These are phyloP conservation scores for Diplogelasinospora grovesii DNA, from an alignment of 495 filamentous ascomycete species.

Conservation along the genomic window DNA sequence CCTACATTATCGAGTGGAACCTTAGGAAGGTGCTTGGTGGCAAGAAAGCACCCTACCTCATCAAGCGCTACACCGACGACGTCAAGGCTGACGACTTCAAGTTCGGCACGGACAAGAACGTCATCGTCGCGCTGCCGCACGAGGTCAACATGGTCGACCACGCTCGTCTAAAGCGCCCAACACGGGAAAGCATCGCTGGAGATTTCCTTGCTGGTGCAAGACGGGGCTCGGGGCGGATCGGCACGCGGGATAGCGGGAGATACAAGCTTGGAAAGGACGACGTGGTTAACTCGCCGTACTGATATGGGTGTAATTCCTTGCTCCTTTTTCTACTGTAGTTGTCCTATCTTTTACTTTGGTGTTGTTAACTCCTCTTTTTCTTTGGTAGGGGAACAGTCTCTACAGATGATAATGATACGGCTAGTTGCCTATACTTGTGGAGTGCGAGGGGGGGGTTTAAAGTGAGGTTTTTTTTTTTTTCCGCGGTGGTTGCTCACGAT, in stretches of 20 bases:
- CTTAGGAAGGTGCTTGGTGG: slow-evolving; percentile 77
- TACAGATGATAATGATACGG: too few species aligned
- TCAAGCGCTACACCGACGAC: slow-evolving; percentile 91
- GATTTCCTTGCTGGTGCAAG: slow-evolving; percentile 46
- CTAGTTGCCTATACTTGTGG: too few species aligned
- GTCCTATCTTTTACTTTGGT: too few species aligned
- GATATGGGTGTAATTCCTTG: slow-evolving; percentile 3
- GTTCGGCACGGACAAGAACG: slow-evolving; percentile 92
- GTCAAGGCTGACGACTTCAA: slow-evolving; percentile 99
- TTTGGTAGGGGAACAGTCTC: too few species aligned
- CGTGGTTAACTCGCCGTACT: slow-evolving; percentile 83
- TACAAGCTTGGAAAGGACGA: slow-evolving; percentile 64
- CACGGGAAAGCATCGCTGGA: slow-evolving; percentile 76
- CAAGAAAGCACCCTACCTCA: slow-evolving; percentile 80
- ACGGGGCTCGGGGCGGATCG: slow-evolving; percentile 40
- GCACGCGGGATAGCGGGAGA: slow-evolving; percentile 43
- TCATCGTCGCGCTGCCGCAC: slow-evolving; percentile 93
- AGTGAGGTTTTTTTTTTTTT: too few species aligned
- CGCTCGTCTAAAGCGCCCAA: slow-evolving; percentile 75
- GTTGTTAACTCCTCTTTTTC: too few species aligned
- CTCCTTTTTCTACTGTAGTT: background rate
- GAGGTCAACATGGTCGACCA: slow-evolving; percentile 96
- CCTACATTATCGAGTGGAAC: slow-evolving; percentile 96
- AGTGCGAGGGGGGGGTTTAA: too few species aligned
- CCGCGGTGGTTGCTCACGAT: too few species aligned